Evolutionary conservation across 2,329 filamentous ascomycete species (phyloP).

Genomic region (Aspergillus sp.): DNA sequence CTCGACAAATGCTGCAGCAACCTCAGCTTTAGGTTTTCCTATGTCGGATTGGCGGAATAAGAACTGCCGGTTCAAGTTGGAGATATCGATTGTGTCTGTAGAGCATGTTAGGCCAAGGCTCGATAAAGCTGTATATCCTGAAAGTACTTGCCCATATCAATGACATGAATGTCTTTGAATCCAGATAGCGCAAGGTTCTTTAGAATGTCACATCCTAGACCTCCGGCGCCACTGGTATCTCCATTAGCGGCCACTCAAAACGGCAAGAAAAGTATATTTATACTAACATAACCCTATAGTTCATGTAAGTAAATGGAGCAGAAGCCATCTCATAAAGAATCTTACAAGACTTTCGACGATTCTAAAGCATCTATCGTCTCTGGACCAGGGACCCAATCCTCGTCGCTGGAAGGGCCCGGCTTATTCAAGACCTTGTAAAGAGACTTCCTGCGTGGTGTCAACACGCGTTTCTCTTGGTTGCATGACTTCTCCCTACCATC

Average conservation of each 20-base stretch:
- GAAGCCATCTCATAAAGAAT: background rate
- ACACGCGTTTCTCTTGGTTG: background rate
- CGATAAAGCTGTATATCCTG: background rate
- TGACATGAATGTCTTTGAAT: slow-evolving; percentile 96
- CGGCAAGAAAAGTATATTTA: background rate
- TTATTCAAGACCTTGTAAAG: slow-evolving; percentile 73
- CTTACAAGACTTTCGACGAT: slow-evolving; percentile 68
- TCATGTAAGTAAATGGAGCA: slow-evolving; percentile 14
- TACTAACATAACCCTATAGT: slow-evolving; percentile 47
- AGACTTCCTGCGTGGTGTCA: slow-evolving; percentile 58
- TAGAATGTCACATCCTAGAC: slow-evolving; percentile 89
- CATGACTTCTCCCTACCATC: slow-evolving; percentile 9
- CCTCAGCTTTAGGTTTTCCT: slow-evolving; percentile 86
- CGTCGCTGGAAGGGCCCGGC: slow-evolving; percentile 73
- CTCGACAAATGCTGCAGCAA: slow-evolving; percentile 87
- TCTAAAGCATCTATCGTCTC: slow-evolving; percentile 54
- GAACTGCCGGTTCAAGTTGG: slow-evolving; percentile 95
- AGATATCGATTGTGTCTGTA: slow-evolving; percentile 92
- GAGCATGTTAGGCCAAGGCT: slow-evolving; percentile 9
- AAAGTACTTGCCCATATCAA: slow-evolving; percentile 77
- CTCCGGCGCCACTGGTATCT: slow-evolving; percentile 71
- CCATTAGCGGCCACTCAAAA: slow-evolving; percentile 20
- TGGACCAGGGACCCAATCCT: slow-evolving; percentile 48
- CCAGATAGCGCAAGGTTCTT: slow-evolving; percentile 94
- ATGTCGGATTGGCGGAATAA: slow-evolving; percentile 89